These are phyloP conservation scores for Cyberlindnera suaveolens DNA, from an alignment of 805 yeast species.

Conservation along the genomic window DNA sequence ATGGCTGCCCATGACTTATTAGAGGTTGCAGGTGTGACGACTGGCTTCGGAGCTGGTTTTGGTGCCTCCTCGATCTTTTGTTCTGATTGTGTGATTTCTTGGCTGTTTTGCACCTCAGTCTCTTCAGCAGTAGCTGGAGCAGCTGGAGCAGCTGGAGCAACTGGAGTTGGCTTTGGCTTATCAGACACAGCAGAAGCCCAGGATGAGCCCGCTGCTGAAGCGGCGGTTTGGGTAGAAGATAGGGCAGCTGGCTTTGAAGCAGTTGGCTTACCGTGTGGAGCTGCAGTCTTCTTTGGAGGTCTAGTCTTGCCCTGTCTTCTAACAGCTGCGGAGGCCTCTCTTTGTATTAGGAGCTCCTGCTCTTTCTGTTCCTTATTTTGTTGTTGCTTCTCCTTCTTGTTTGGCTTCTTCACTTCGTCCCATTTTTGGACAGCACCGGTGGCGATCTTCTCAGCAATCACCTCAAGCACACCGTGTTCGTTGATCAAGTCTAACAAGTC, in stretches of 20 bases:
- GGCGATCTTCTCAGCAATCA: conserved; percentile 80
- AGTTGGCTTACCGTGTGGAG: conserved; percentile 2
- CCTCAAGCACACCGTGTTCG: conserved; percentile 74
- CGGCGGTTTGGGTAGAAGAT: conserved; percentile 12
- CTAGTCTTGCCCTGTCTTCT: conserved; percentile 14
- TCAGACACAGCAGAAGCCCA: conserved; percentile 25
- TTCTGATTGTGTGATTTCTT: neutral
- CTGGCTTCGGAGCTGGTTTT: conserved; percentile 13
- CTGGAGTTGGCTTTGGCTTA: conserved; percentile 18
- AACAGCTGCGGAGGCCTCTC: conserved; percentile 13
- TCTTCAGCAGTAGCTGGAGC: conserved; percentile 7
- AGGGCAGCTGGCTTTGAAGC: conserved; percentile 8
- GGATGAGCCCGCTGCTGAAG: conserved; percentile 20
- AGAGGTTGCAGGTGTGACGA: conserved; percentile 22
- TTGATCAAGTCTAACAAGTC: conserved; percentile 71
- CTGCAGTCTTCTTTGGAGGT: conserved; percentile 12
- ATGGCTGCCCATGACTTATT: conserved; percentile 64
- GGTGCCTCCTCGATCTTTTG: conserved; percentile 10
- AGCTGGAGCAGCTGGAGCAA: conserved; percentile 8
- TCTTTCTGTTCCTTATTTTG: conserved; percentile 16
- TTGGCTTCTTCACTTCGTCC: conserved; percentile 79
- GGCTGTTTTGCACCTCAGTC: neutral
- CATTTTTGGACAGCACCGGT: conserved; percentile 87
- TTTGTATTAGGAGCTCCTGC: conserved; percentile 17
- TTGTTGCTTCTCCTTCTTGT: conserved; percentile 49